Evolutionary conservation across 2,329 filamentous ascomycete genomes (phyloP).

Genomic region (Cladosporium phlei): DNA sequence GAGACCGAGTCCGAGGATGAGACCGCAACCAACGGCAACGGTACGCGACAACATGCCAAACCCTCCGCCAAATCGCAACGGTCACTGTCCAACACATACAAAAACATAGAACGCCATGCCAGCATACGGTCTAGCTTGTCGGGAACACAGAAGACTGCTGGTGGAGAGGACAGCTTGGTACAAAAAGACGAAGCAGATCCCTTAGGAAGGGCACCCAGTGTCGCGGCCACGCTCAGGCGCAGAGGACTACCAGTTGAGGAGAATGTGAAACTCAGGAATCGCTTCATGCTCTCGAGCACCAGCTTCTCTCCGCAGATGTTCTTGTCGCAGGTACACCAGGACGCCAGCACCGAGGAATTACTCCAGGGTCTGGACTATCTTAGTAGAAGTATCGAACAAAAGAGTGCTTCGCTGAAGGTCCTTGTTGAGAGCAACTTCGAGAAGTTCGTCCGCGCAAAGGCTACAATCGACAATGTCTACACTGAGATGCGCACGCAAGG

Average conservation of each 20-base stretch:
- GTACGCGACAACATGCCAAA: slow-evolving; percentile 5
- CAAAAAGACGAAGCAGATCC: slow-evolving; percentile 92
- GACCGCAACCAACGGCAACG: slow-evolving; percentile 1
- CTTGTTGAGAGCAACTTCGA: slow-evolving; percentile 98
- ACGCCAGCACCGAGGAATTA: slow-evolving; percentile 75
- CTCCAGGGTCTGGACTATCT: slow-evolving; percentile 79
- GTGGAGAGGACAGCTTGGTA: slow-evolving; percentile 70
- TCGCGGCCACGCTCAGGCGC: slow-evolving; percentile 72
- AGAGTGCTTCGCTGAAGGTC: slow-evolving; percentile 92
- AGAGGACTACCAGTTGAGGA: slow-evolving; percentile 79
- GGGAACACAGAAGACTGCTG: slow-evolving; percentile 63
- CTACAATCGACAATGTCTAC: slow-evolving; percentile 97
- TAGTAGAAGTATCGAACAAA: slow-evolving; percentile 90
- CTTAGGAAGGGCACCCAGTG: slow-evolving; percentile 79
- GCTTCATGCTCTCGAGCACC: slow-evolving; percentile 91
- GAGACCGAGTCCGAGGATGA: slow-evolving; percentile 24
- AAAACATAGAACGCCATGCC: slow-evolving; percentile 72
- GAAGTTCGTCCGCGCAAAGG: slow-evolving; percentile 93
- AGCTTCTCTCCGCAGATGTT: slow-evolving; percentile 91
- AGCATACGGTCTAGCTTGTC: slow-evolving; percentile 56
- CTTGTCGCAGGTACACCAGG: slow-evolving; percentile 83
- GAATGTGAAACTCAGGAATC: slow-evolving; percentile 67
- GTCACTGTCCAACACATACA: slow-evolving; percentile 65
- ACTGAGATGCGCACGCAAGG: slow-evolving; percentile 85
- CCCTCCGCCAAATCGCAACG: background rate